Conservation (phyloP, 2,329 filamentous ascomycete species). For the Alternaria viburni region DNA sequence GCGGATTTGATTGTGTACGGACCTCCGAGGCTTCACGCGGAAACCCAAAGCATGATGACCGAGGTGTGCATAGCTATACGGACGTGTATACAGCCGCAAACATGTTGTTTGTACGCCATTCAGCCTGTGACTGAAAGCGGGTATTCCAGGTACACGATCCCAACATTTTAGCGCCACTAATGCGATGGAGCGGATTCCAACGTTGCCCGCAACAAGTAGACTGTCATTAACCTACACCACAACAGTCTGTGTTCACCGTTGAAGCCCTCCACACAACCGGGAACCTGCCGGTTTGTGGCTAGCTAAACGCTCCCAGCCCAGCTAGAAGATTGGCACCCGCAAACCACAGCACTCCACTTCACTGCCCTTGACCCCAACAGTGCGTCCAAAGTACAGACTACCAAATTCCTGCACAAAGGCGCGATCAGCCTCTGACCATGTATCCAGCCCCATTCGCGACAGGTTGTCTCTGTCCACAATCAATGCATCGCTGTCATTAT, state of each 20-base stretch:
- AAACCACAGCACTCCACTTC: constrained; percentile 78
- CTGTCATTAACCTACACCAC: neutral
- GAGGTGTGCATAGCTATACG: neutral
- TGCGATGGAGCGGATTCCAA: neutral
- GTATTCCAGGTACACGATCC: constrained; percentile 13
- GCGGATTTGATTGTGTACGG: constrained; percentile 1
- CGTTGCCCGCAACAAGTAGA: neutral
- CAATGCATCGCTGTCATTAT: constrained; percentile 45
- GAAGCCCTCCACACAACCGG: neutral
- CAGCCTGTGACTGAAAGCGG: constrained; percentile 8
- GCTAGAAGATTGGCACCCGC: constrained; percentile 56
- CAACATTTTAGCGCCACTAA: neutral
- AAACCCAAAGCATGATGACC: neutral
- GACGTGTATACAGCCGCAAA: neutral
- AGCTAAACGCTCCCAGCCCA: neutral
- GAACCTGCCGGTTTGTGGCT: constrained; percentile 9
- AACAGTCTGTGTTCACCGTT: neutral
- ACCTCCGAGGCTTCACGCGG: neutral
- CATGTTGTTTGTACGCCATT: neutral
- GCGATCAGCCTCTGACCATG: constrained; percentile 76
- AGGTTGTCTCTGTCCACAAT: constrained; percentile 69
- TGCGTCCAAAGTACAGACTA: constrained; percentile 69
- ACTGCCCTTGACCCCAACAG: constrained; percentile 69
- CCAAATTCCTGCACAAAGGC: constrained; percentile 70
- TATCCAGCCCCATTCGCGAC: constrained; percentile 75